phyloP scores from a whole-genome alignment of 2,329 filamentous ascomycete species.

The Diplodia seriata region DNA sequence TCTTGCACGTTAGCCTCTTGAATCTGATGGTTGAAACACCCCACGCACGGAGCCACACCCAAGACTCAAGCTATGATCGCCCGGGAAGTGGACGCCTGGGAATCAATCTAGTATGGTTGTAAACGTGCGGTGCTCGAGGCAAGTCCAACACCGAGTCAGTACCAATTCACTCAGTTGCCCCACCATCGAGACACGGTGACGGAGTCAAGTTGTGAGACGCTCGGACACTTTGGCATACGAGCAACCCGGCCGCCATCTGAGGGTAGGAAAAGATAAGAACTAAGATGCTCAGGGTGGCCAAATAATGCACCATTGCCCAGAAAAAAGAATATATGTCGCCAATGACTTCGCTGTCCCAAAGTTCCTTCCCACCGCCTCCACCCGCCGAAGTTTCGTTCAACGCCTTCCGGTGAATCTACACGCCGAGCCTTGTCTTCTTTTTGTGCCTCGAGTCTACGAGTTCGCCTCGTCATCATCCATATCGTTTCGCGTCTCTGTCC shows the following conservation, averaged over 20 bases:
- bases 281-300: conserved; percentile 17
- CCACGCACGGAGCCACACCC: neutral
- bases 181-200: conserved; percentile 11
- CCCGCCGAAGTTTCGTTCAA: neutral
- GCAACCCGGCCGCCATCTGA: neutral
- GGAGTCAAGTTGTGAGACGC: neutral
- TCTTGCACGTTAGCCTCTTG: no score
- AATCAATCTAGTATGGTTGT: no score
- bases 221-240: neutral
- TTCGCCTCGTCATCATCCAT: conserved; percentile 25
- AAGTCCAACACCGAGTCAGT: no score
- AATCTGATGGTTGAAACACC: neutral
- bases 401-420: conserved; percentile 4
- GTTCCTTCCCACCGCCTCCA: neutral
- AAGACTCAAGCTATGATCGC: conserved; percentile 9
- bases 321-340: conserved; percentile 11
- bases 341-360: neutral
- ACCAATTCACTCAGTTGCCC: conserved; percentile 1
- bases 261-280: neutral
- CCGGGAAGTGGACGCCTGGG: conserved; percentile 15
- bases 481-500: conserved; percentile 43
- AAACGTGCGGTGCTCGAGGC: conserved; percentile 10
- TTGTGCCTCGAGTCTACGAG: neutral
- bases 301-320: conserved; percentile 15
- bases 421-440: neutral